Percentiles rank a stretch among this genome's conserved stretches.
These are phyloP conservation scores for Pyrenochaeta sp. DNA, from an alignment of 2,329 filamentous ascomycete species.

Conservation along the genomic window DNA sequence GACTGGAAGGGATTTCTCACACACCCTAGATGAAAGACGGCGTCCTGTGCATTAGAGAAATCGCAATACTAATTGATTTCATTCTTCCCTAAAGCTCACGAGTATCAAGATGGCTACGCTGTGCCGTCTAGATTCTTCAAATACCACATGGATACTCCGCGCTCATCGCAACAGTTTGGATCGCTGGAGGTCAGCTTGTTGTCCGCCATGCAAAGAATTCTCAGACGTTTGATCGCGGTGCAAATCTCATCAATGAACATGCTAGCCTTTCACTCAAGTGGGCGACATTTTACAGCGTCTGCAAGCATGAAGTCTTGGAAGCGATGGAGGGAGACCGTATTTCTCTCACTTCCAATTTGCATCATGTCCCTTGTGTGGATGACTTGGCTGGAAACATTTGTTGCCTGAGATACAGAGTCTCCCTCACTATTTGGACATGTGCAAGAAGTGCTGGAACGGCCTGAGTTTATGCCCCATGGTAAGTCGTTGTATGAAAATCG, in stretches of 20 bases:
- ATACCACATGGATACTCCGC: slow-evolving; percentile 63
- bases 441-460: slow-evolving; percentile 37
- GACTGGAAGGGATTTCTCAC: too few relatives aligned
- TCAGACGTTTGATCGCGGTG: slow-evolving; percentile 55
- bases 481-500: slow-evolving; percentile 11
- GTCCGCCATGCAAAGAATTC: slow-evolving; percentile 53
- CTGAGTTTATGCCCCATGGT: slow-evolving; percentile 51
- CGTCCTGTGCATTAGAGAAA: too few relatives aligned
- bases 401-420: slow-evolving; percentile 40
- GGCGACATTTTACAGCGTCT: slow-evolving; percentile 64
- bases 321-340: slow-evolving; percentile 63
- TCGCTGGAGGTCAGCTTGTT: slow-evolving; percentile 60
- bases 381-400: slow-evolving; percentile 29
- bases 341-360: slow-evolving; percentile 67
- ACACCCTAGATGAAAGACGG: too few relatives aligned
- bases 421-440: slow-evolving; percentile 50
- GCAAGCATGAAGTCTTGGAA: slow-evolving; percentile 61
- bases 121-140: slow-evolving; percentile 61
- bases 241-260: neutral
- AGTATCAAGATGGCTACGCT: too few relatives aligned
- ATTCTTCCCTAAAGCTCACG: too few relatives aligned
- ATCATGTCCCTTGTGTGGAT: slow-evolving; percentile 23
- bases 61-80: too few relatives aligned
- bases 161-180: slow-evolving; percentile 59
- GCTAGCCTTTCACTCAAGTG: slow-evolving; percentile 44